Base-by-base conservation (phyloP, 805 yeast genomes). In the Yarrowia sp. region DNA sequence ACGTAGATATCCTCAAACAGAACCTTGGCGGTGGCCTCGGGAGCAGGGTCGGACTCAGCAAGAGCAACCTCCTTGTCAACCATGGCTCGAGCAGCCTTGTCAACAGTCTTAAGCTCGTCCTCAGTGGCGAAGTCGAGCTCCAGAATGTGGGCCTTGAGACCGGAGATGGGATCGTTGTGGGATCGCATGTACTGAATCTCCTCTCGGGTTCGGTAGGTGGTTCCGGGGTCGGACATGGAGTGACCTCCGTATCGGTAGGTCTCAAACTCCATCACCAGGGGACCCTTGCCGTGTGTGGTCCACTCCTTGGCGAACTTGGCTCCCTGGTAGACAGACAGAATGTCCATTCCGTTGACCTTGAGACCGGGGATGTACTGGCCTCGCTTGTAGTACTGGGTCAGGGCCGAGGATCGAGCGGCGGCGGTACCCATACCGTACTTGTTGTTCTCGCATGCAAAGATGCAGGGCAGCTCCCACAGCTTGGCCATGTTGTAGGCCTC, bases 221-320 rank as follows among this genome's bases (percentile, higher is more conserved):
- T 95, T 86, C 99, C 99, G 77, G 99, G 99, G 83, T 95, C 99
- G 74, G 98, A 94, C 98, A 95, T 95, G 74, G 99, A 95, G 87
- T 95, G 99, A 81, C 99, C 99, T 85, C 98, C 98, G 80, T 95
- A 95, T 86, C 99, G 90, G 84, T 95, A 95, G 75, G 99, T 95
- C 84, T 93, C 98, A 82, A 90, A 95, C 85, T 95, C 99, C 74
- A 95, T 78, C 67, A 95, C 97, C 74, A 95, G 82, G 72, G 99
- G 99, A 72, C 98, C 99, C 77, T 94, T 93, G 77, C 97, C 97
- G 70, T 88, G 82, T 71, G 90, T 84, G 80, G 91, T 84, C 97
- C 96, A 95, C 81, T 94, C 97, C 84, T 92, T 93, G 77, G 98
- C 98, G 76, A 91, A 95, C 82, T 89, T 91, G 75, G 97, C 90